These are phyloP conservation scores for Orbilia blumenaviensis DNA, from an alignment of 2,329 filamentous ascomycete species.

Conservation along the genomic window DNA sequence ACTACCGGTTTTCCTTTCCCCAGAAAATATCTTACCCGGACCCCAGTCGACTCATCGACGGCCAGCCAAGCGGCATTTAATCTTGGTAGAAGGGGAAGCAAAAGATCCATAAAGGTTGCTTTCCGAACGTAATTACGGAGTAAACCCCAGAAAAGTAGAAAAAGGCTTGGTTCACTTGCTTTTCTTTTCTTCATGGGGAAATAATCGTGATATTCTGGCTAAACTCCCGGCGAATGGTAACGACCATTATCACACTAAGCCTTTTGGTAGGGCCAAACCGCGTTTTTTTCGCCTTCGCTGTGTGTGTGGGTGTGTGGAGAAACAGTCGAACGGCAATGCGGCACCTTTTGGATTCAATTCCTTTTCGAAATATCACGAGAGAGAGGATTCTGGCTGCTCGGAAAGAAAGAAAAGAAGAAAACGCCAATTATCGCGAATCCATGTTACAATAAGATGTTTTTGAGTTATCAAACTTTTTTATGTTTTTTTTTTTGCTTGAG, in stretches of 20 bases:
- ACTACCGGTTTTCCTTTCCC: constrained; percentile 25
- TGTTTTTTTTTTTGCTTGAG: too few relatives aligned
- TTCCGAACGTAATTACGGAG: constrained; percentile 14
- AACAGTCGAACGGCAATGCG: constrained; percentile 30
- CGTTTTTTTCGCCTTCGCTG: background rate
- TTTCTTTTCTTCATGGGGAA: background rate
- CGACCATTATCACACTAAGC: constrained; percentile 5
- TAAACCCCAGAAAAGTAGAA: constrained; percentile 43
- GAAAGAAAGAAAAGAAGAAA: background rate
- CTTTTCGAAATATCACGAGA: constrained; percentile 1
- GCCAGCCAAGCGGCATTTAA: constrained; percentile 42
- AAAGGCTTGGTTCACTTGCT: constrained; percentile 9
- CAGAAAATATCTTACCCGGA: constrained; percentile 26
- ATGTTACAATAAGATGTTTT: background rate
- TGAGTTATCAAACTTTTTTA: background rate
- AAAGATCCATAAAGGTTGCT: background rate
- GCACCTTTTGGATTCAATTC: constrained; percentile 12
- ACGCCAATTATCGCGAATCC: constrained; percentile 14
- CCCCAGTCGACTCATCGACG: constrained; percentile 12
- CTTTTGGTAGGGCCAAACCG: background rate
- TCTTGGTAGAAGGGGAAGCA: constrained; percentile 38
- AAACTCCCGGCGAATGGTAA: constrained; percentile 42
- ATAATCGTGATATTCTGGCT: constrained; percentile 20
- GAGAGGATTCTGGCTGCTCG: too few relatives aligned
- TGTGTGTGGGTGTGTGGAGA: too few relatives aligned